Conservation (phyloP, 2,329 filamentous ascomycete genomes). For the Epichloe sibirici region DNA sequence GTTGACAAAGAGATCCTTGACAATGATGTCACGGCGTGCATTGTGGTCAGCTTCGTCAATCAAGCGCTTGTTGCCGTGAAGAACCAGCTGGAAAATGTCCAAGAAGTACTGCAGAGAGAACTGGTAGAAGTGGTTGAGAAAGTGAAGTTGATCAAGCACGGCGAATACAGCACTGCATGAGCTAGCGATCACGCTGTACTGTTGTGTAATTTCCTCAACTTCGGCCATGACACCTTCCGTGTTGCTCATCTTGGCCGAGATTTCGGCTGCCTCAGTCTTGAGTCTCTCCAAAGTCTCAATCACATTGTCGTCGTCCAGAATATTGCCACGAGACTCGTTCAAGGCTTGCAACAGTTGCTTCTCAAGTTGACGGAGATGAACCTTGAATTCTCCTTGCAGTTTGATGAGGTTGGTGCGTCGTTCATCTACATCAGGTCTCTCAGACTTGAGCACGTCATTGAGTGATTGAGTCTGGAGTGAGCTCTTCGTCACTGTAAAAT, state of each 20-base stretch:
- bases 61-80: slow-evolving; percentile 67
- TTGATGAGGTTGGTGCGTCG: slow-evolving; percentile 95
- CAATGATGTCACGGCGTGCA: slow-evolving; percentile 73
- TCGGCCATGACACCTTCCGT: slow-evolving; percentile 98
- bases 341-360: slow-evolving; percentile 87
- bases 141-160: slow-evolving; percentile 90
- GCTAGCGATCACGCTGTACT: slow-evolving; percentile 86
- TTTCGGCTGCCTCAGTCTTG: slow-evolving; percentile 94
- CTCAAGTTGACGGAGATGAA: slow-evolving; percentile 92
- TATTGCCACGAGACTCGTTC: slow-evolving; percentile 95
- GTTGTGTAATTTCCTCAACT: slow-evolving; percentile 87
- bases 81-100: slow-evolving; percentile 89
- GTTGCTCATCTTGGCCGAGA: slow-evolving; percentile 89
- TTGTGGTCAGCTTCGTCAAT: slow-evolving; percentile 62
- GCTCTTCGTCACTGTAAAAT: slow-evolving; percentile 98
- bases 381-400: slow-evolving; percentile 96
- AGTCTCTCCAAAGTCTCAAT: slow-evolving; percentile 95
- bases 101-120: slow-evolving; percentile 98
- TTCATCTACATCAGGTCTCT: slow-evolving; percentile 94
- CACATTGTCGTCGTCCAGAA: slow-evolving; percentile 94
- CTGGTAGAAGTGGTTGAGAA: slow-evolving; percentile 98
- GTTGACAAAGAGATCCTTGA: slow-evolving; percentile 81
- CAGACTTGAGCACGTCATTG: slow-evolving; percentile 93
- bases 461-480: slow-evolving; percentile 96
- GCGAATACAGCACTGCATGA: slow-evolving; percentile 97